Percentiles rank a stretch among this genome's conserved stretches.
Conservation (phyloP, 2,329 filamentous ascomycete species). For the Botrytis tulipae region DNA sequence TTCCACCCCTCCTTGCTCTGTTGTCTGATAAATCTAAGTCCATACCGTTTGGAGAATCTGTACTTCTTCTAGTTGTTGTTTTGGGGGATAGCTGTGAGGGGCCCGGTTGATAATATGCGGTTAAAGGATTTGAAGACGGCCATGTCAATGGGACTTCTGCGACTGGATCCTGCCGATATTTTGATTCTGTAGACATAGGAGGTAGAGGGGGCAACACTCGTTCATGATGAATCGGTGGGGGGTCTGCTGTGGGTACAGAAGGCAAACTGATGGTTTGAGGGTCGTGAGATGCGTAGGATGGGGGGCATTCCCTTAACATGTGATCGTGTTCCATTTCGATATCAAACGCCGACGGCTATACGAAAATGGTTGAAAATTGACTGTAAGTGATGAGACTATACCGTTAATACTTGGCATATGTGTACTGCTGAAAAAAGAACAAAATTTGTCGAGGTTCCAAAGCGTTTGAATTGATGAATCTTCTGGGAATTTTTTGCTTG, state of each 20-base stretch:
- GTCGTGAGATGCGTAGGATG: conserved; percentile 37
- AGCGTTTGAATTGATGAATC: background rate
- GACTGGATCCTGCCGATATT: conserved; percentile 28
- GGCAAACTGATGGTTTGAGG: conserved; percentile 34
- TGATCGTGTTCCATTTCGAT: conserved; percentile 37
- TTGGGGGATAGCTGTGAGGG: conserved; percentile 37
- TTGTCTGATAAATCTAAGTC: conserved; percentile 37
- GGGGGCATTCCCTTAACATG: conserved; percentile 36
- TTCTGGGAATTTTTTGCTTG: conserved; percentile 15
- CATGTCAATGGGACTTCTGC: conserved; percentile 33
- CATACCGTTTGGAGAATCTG: conserved; percentile 35
- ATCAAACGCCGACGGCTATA: conserved; percentile 28
- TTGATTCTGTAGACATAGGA: conserved; percentile 28
- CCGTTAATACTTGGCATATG: background rate
- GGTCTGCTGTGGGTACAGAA: conserved; percentile 34
- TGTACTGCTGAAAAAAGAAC: background rate
- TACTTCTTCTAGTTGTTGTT: conserved; percentile 24
- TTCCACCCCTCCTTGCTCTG: conserved; percentile 35
- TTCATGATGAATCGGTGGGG: conserved; percentile 35
- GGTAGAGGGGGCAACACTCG: conserved; percentile 37
- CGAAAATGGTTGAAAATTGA: conserved; percentile 3
- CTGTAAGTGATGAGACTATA: background rate
- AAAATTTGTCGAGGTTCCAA: background rate
- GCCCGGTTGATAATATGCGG: conserved; percentile 38
- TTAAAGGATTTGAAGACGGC: conserved; percentile 39